Conservation (phyloP, 257 asterid genomes). For the Solanum piurae region DNA sequence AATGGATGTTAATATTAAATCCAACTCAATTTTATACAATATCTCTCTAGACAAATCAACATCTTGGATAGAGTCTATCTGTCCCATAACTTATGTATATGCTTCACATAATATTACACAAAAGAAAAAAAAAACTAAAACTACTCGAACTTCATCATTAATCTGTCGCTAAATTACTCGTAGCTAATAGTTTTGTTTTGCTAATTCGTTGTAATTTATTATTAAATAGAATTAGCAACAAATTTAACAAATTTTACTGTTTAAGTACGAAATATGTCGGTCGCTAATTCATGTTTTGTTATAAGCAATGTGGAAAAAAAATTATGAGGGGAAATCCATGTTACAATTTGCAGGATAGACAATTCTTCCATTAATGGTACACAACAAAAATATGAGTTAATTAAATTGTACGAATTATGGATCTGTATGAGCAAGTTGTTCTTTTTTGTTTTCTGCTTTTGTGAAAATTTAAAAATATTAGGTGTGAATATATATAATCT, state of each 20-base stretch:
- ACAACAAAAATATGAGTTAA: background rate
- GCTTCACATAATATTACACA: background rate
- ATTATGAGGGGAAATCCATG: background rate
- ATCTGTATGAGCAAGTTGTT: background rate
- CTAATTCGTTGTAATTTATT: background rate
- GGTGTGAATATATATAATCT: background rate
- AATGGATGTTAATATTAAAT: background rate
- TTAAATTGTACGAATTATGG: background rate
- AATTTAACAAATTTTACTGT: background rate
- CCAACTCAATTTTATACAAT: background rate
- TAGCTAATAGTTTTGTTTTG: background rate
- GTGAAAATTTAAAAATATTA: background rate
- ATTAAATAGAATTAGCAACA: background rate
- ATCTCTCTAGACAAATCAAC: background rate
- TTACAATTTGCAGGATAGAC: background rate
- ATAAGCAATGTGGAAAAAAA: too few relatives aligned
- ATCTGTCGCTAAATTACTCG: background rate
- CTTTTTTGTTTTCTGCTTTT: background rate
- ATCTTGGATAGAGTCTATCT: background rate
- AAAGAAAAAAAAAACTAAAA: background rate
- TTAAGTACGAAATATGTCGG: accelerated
- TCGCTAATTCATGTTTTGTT: background rate
- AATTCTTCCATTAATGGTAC: background rate
- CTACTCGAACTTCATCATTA: background rate
- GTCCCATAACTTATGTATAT: background rate